Conservation (phyloP, 768 basidiomycete species). For the Asterophora lycoperdoides region DNA sequence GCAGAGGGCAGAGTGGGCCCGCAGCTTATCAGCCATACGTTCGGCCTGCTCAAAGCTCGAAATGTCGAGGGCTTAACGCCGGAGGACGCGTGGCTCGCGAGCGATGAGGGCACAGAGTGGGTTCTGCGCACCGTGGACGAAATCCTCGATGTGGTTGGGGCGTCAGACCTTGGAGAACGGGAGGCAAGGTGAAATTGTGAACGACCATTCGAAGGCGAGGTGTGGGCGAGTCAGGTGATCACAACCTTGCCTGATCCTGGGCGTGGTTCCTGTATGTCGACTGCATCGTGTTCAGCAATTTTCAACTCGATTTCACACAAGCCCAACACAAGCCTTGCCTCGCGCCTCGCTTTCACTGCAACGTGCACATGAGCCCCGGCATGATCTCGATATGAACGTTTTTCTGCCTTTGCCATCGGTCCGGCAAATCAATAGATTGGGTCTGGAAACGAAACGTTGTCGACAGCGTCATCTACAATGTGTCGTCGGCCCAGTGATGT, state of each 20-base stretch:
- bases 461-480: conserved; percentile 7
- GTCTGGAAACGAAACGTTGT: background rate
- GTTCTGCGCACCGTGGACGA: conserved; percentile 79
- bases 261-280: conserved; percentile 28
- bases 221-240: conserved; percentile 35
- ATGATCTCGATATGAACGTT: conserved; percentile 23
- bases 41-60: conserved; percentile 85
- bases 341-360: conserved; percentile 27
- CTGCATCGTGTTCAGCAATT: conserved; percentile 38
- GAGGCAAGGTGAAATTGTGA: conserved; percentile 61
- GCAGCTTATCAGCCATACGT: conserved; percentile 84
- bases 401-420: conserved; percentile 17
- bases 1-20: conserved; percentile 83
- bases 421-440: conserved; percentile 5
- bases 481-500: background rate
- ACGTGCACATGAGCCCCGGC: conserved; percentile 28
- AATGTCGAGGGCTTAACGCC: conserved; percentile 51
- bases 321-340: conserved; percentile 8
- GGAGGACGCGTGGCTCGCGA: conserved; percentile 78
- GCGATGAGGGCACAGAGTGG: conserved; percentile 88
- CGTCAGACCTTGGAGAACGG: conserved; percentile 32
- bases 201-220: conserved; percentile 4
- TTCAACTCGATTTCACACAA: conserved; percentile 24
- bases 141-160: conserved; percentile 66
- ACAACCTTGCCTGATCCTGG: conserved; percentile 15